Evolutionary conservation across 2,329 filamentous ascomycete species (phyloP).

Genomic region (Hyphodiscus sp.): DNA sequence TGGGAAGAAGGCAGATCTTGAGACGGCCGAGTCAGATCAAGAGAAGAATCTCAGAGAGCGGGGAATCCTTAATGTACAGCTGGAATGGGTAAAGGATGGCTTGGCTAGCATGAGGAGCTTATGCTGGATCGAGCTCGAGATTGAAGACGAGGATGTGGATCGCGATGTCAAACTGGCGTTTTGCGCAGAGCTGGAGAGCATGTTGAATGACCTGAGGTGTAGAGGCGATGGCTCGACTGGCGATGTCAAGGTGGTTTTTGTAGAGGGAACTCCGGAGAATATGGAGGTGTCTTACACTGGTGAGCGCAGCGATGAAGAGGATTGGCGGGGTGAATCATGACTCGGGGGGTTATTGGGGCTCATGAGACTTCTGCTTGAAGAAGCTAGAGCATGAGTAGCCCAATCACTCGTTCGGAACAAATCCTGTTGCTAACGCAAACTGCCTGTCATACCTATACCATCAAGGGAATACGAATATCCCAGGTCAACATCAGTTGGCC

Average conservation of each 20-base stretch:
- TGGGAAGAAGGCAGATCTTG: background rate
- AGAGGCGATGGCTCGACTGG: background rate
- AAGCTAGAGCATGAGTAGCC: too few relatives aligned
- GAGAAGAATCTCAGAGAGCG: background rate
- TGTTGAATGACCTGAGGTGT: background rate
- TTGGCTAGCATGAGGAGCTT: slow-evolving; percentile 4
- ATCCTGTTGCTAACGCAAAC: too few relatives aligned
- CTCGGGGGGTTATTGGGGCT: background rate
- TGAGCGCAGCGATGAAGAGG: slow-evolving; percentile 6
- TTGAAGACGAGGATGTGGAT: slow-evolving; percentile 12
- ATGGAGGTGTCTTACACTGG: slow-evolving; percentile 7
- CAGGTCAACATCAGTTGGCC: too few relatives aligned
- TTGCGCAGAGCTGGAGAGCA: slow-evolving; percentile 6
- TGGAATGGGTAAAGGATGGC: slow-evolving; percentile 11
- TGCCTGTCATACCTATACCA: too few relatives aligned
- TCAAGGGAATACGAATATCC: too few relatives aligned
- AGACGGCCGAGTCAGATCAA: background rate
- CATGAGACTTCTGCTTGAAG: background rate
- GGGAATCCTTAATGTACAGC: slow-evolving; percentile 7
- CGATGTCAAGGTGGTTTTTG: slow-evolving; percentile 7
- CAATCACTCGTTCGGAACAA: too few relatives aligned
- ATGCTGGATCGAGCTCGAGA: slow-evolving; percentile 11
- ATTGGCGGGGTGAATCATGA: background rate
- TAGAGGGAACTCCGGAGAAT: slow-evolving; percentile 3
- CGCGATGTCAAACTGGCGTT: slow-evolving; percentile 11